Conservation (phyloP, 352 stramenopile species). For the Globisporangium recalcitrans region DNA sequence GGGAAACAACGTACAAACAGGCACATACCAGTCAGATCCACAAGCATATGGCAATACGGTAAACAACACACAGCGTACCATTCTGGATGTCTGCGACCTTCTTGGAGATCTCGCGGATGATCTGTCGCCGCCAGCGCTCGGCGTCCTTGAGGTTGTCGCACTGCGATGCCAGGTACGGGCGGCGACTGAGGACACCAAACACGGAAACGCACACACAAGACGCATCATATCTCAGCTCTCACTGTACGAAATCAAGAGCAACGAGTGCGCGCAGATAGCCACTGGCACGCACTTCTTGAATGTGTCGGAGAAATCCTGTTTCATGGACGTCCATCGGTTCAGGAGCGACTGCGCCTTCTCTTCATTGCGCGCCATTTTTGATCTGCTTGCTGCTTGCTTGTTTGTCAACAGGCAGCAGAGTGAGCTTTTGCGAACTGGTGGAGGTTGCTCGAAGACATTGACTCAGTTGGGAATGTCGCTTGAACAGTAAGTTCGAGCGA, state of each 20-base stretch:
- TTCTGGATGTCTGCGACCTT: slow-evolving; percentile 97
- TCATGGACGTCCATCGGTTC: slow-evolving; percentile 98
- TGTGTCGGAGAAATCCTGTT: slow-evolving; percentile 87
- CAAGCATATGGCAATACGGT: background rate
- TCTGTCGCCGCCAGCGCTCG: slow-evolving; percentile 90
- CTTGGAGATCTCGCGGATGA: slow-evolving; percentile 93
- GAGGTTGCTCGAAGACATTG: background rate
- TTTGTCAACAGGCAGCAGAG: background rate
- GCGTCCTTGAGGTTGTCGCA: slow-evolving; percentile 92
- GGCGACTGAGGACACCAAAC: slow-evolving; percentile 31
- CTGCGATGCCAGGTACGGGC: slow-evolving; percentile 92
- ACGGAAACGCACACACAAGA: background rate
- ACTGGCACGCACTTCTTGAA: slow-evolving; percentile 62
- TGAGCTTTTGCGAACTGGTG: background rate
- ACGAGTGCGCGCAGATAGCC: background rate
- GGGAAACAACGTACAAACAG: no score
- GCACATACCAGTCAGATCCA: background rate
- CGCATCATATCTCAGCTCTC: background rate
- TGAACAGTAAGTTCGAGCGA: background rate
- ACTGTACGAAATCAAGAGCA: background rate
- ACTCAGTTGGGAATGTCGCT: background rate
- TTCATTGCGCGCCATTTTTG: slow-evolving; percentile 95
- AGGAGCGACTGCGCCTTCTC: slow-evolving; percentile 97
- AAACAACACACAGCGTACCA: slow-evolving; percentile 26
- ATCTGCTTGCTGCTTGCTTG: background rate